Evolutionary conservation across 495 filamentous ascomycete genomes (phyloP).

Genomic region (Aspergillus funiculosus): DNA sequence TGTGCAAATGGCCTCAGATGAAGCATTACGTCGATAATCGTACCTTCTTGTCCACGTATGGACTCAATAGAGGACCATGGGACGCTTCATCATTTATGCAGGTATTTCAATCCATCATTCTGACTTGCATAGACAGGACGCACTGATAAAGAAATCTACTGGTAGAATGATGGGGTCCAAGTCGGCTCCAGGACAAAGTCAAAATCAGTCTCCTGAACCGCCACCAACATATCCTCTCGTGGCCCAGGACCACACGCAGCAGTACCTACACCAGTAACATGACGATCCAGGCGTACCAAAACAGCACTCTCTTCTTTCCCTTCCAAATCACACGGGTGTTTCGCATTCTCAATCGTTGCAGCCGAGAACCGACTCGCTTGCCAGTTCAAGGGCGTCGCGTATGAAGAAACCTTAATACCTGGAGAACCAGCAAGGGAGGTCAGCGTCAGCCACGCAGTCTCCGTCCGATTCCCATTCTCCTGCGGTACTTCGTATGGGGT

Average conservation of each 20-base stretch:
- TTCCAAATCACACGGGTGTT: not conserved
- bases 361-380: no score
- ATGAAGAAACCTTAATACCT: not conserved
- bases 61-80: no score
- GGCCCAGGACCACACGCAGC: not conserved
- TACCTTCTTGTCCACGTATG: no score
- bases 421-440: not conserved
- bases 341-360: not conserved
- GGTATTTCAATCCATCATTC: no score
- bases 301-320: not conserved
- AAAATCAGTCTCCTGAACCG: not conserved
- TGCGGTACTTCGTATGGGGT: conserved; percentile 58
- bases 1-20: no score
- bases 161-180: no score
- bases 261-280: not conserved
- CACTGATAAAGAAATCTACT: no score
- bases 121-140: no score
- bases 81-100: no score
- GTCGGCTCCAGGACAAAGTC: not conserved
- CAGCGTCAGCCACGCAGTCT: conserved; percentile 53
- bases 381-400: no score
- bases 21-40: no score
- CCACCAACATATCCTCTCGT: not conserved
- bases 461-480: conserved; percentile 55
- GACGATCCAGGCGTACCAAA: not conserved